A percentile compares a stretch with the other conserved stretches of the same genome.
phyloP scores from a whole-genome alignment of 1,139 yeast species.

The Candida sojae region DNA sequence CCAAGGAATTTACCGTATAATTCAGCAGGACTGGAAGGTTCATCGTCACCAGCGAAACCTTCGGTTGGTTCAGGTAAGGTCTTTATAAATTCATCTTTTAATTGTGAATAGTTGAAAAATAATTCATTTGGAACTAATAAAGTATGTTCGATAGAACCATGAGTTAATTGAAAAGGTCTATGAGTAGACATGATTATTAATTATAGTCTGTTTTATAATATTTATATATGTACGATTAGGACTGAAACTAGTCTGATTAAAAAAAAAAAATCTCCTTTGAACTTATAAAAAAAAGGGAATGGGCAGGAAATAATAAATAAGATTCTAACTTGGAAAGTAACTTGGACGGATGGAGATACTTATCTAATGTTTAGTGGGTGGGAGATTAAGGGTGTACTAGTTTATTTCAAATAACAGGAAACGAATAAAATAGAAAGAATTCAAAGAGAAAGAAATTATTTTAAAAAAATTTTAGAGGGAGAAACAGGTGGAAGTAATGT shows the following conservation, averaged over 20 bases:
- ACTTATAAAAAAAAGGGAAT: background rate
- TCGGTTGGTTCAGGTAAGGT: conserved; percentile 81
- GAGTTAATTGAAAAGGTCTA: conserved; percentile 76
- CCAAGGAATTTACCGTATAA: conserved; percentile 84
- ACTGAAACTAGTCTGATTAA: no score
- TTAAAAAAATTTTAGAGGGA: background rate
- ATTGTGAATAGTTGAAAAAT: conserved; percentile 80
- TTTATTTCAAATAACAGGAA: background rate
- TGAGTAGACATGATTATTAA: conserved; percentile 20
- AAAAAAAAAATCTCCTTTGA: no score
- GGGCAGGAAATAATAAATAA: background rate
- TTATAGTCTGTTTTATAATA: background rate
- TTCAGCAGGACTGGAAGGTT: conserved; percentile 88
- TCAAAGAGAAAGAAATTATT: background rate
- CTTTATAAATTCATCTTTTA: conserved; percentile 82
- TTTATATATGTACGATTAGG: no score
- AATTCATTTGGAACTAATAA: conserved; percentile 81
- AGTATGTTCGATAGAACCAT: conserved; percentile 87
- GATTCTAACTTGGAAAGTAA: background rate
- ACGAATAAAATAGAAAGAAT: background rate
- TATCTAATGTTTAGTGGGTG: background rate
- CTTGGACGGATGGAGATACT: background rate
- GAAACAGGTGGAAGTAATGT: background rate
- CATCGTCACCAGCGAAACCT: conserved; percentile 83
- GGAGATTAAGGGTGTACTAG: background rate